Evolutionary conservation across 495 filamentous ascomycete species (phyloP).

Genomic region (Penicillium nucicola): DNA sequence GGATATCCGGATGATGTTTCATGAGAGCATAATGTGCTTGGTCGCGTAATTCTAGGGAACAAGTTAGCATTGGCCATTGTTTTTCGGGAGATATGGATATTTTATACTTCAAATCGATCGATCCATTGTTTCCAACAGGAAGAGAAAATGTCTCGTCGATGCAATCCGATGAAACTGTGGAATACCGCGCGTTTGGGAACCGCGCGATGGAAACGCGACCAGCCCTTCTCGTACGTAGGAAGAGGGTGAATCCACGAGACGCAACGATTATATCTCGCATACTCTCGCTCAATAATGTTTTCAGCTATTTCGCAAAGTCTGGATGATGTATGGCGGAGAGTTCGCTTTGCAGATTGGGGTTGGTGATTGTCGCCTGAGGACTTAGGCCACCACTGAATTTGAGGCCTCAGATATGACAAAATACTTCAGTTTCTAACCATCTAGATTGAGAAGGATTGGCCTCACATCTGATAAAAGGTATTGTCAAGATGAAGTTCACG

Average conservation of each 20-base stretch:
- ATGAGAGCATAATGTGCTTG: conserved; percentile 1
- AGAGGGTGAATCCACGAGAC: neutral
- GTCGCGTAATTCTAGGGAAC: conserved; percentile 24
- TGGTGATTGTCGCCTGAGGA: neutral
- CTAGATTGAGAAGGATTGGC: too few relatives aligned
- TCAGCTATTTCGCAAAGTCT: conserved; percentile 18
- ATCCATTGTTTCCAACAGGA: conserved; percentile 35
- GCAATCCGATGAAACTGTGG: conserved; percentile 6
- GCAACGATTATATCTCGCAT: conserved; percentile 12
- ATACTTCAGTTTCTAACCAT: too few relatives aligned
- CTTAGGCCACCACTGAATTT: neutral
- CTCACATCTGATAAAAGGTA: too few relatives aligned
- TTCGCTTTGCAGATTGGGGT: conserved; percentile 38
- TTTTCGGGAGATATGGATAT: neutral
- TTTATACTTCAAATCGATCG: conserved; percentile 27
- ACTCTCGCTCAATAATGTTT: neutral
- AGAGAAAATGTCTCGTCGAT: conserved; percentile 18
- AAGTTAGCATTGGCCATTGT: neutral
- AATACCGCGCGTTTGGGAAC: neutral
- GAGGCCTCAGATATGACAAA: too few relatives aligned
- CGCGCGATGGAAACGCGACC: neutral
- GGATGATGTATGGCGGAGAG: conserved; percentile 12
- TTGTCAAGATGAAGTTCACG: too few relatives aligned
- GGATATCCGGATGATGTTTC: neutral
- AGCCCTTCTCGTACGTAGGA: neutral